These are phyloP conservation scores for Coemansia sp. DNA, from an alignment of 192 early-diverging fungal species.

Conservation along the genomic window DNA sequence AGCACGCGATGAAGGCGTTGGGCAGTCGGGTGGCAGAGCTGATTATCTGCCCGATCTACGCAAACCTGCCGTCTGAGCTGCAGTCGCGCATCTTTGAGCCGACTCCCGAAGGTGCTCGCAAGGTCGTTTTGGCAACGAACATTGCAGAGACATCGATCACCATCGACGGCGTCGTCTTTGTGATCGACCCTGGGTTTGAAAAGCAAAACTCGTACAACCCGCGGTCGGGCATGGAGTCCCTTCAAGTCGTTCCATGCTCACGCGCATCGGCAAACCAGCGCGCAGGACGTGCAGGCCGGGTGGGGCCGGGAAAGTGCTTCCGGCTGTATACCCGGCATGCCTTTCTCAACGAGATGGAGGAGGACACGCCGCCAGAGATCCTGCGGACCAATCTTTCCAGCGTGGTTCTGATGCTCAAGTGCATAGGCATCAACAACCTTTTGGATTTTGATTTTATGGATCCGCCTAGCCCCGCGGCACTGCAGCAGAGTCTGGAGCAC, in stretches of 20 bases:
- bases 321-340: conserved; percentile 92
- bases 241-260: conserved; percentile 94
- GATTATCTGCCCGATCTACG: conserved; percentile 95
- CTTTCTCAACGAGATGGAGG: conserved; percentile 90
- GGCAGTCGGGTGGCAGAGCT: conserved; percentile 89
- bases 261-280: conserved; percentile 94
- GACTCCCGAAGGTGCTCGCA: conserved; percentile 89
- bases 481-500: conserved; percentile 90
- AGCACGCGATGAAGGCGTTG: conserved; percentile 73
- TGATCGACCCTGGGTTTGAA: conserved; percentile 97
- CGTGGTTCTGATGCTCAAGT: conserved; percentile 90
- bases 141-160: conserved; percentile 99
- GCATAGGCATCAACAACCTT: conserved; percentile 95
- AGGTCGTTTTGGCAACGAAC: conserved; percentile 97
- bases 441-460: conserved; percentile 99
- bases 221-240: conserved; percentile 92
- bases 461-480: conserved; percentile 88
- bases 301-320: conserved; percentile 97
- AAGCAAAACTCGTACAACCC: conserved; percentile 97
- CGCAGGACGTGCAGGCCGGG: conserved; percentile 92
- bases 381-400: conserved; percentile 92
- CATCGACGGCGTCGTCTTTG: conserved; percentile 94
- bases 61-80: conserved; percentile 93
- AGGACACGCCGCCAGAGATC: conserved; percentile 95
- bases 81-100: conserved; percentile 97